Conservation (phyloP, 1,139 yeast species). For the Insectozyma bohioensis region DNA sequence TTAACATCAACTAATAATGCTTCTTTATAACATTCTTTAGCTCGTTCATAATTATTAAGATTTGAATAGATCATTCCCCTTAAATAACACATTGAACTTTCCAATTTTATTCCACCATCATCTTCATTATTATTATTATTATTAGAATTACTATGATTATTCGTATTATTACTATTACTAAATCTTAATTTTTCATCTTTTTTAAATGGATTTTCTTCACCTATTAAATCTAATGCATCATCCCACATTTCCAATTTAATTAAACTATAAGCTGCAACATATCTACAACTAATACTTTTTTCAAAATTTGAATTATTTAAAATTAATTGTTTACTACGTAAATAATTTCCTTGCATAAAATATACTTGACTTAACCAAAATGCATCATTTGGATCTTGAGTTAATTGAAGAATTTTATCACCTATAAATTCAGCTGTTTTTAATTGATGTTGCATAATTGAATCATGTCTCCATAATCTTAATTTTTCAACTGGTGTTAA, state of each 20-base stretch:
- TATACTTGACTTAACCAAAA: conserved; percentile 95
- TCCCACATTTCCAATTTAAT: conserved; percentile 78
- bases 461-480: conserved; percentile 92
- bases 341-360: conserved; percentile 70
- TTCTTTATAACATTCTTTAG: conserved; percentile 85
- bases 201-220: conserved; percentile 76
- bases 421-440: conserved; percentile 90
- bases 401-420: conserved; percentile 77
- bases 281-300: conserved; percentile 69
- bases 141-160: no score
- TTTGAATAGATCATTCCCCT: conserved; percentile 83
- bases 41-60: conserved; percentile 81
- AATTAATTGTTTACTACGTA: conserved; percentile 71
- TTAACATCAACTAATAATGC: conserved; percentile 87
- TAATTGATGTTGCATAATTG: conserved; percentile 89
- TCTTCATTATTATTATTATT: no score
- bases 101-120: conserved; percentile 82
- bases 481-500: conserved; percentile 82
- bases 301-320: conserved; percentile 42
- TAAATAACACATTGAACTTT: conserved; percentile 82
- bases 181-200: conserved; percentile 14
- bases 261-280: conserved; percentile 75
- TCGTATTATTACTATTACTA: no score
- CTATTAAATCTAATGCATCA: conserved; percentile 84
- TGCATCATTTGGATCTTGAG: conserved; percentile 88